Conservation (phyloP, 2,329 filamentous ascomycete species). For the Aspergillus quadrilineatus region DNA sequence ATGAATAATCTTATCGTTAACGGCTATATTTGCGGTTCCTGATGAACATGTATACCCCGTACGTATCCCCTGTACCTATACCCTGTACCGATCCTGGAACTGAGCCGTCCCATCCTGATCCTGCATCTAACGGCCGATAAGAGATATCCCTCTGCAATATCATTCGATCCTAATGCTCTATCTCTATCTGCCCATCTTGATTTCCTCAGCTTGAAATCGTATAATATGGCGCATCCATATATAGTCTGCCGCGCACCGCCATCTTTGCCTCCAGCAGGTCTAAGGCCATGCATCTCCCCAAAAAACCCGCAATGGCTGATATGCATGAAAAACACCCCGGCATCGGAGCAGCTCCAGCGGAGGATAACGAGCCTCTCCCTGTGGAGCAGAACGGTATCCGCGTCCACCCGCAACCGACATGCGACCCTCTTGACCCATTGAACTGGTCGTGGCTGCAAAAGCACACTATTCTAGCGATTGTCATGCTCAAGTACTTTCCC, state of each 20-base stretch:
- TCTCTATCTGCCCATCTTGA: background rate
- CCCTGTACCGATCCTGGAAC: too few species aligned
- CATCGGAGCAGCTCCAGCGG: background rate
- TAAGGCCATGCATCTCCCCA: background rate
- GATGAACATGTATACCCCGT: background rate
- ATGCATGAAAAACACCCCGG: background rate
- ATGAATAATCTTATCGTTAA: background rate
- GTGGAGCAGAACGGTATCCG: conserved; percentile 28
- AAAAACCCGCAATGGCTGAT: background rate
- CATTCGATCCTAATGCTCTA: conserved; percentile 9
- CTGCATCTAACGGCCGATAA: background rate
- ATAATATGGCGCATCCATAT: background rate
- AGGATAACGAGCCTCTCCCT: background rate
- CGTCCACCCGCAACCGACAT: conserved; percentile 45
- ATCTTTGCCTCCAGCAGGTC: background rate
- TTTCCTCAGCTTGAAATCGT: background rate
- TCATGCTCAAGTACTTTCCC: conserved; percentile 50
- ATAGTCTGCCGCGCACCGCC: background rate
- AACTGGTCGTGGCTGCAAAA: conserved; percentile 54
- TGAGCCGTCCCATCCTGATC: too few species aligned
- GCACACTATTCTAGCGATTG: conserved; percentile 51
- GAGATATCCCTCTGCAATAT: conserved; percentile 12
- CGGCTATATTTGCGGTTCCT: background rate
- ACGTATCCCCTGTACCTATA: too few species aligned
- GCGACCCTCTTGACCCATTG: conserved; percentile 54